These are phyloP conservation scores for Ascochyta clinopodiicola DNA, from an alignment of 2,329 filamentous ascomycete genomes.

Conservation along the genomic window DNA sequence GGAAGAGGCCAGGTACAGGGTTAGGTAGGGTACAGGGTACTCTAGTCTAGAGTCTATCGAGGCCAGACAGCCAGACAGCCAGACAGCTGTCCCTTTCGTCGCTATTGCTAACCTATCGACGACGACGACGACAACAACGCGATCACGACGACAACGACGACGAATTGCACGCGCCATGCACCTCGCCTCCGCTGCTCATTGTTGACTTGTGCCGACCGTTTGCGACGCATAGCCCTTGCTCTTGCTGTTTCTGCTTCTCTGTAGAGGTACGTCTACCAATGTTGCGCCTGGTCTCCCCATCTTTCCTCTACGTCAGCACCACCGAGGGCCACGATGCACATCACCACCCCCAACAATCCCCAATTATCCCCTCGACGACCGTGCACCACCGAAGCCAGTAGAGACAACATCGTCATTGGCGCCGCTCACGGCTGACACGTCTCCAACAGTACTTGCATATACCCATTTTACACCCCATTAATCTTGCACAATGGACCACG, in stretches of 20 bases:
- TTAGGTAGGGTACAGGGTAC: no score
- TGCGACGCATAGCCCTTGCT: slow-evolving; percentile 12
- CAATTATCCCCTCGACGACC: not conserved
- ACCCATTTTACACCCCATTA: slow-evolving; percentile 36
- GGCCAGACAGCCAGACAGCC: not conserved
- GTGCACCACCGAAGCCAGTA: not conserved
- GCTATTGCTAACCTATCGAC: not conserved
- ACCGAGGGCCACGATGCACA: slow-evolving; percentile 10
- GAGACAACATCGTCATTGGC: not conserved
- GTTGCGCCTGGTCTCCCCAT: not conserved
- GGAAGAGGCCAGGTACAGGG: slow-evolving; percentile 13
- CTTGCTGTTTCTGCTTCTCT: slow-evolving; percentile 35
- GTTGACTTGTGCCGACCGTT: slow-evolving; percentile 22
- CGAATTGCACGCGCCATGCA: slow-evolving; percentile 28
- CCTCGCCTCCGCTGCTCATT: slow-evolving; percentile 30
- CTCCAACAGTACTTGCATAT: slow-evolving; percentile 43
- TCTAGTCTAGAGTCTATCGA: no score
- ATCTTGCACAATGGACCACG: slow-evolving; percentile 44
- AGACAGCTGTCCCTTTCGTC: slow-evolving; percentile 40
- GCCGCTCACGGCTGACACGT: slow-evolving; percentile 28
- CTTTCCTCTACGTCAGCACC: slow-evolving; percentile 10
- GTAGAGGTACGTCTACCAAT: slow-evolving; percentile 41
- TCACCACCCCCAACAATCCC: not conserved
- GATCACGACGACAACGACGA: not conserved
- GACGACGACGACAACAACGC: slow-evolving; percentile 3